Conservation (phyloP, 805 yeast genomes). For the Cyberlindnera nakhonratchasimensis region DNA sequence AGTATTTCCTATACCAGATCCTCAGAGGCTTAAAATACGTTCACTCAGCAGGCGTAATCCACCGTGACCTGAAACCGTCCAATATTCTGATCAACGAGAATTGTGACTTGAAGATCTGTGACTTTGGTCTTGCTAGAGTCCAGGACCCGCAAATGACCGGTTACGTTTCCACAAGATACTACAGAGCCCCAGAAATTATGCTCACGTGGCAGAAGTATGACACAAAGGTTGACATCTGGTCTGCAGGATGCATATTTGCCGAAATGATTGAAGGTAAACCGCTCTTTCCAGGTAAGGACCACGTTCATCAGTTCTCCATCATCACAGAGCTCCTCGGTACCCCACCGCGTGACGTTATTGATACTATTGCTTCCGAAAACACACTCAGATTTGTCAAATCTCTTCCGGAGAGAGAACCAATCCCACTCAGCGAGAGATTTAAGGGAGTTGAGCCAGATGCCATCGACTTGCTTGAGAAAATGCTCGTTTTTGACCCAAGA, state of each 20-base stretch:
- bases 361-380: constrained; percentile 93
- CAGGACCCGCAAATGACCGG: constrained; percentile 99
- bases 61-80: constrained; percentile 82
- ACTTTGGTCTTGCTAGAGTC: constrained; percentile 92
- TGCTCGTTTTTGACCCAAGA: constrained; percentile 94
- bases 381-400: constrained; percentile 92
- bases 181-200: constrained; percentile 98
- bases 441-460: constrained; percentile 80
- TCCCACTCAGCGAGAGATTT: constrained; percentile 80
- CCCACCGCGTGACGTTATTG: constrained; percentile 94
- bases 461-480: constrained; percentile 78
- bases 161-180: constrained; percentile 91
- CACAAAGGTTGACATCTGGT: constrained; percentile 96
- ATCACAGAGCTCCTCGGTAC: constrained; percentile 95
- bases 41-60: constrained; percentile 90
- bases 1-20: constrained; percentile 93
- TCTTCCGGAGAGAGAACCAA: constrained; percentile 89
- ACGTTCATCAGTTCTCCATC: constrained; percentile 95
- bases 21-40: constrained; percentile 85
- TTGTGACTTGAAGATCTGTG: constrained; percentile 89
- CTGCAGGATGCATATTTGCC: constrained; percentile 95
- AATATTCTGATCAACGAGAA: constrained; percentile 84
- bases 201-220: constrained; percentile 98
- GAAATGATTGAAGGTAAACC: constrained; percentile 98
- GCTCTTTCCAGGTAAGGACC: constrained; percentile 96